Base-by-base conservation (phyloP, 139 green algal species). In the Volvox africanus region DNA sequence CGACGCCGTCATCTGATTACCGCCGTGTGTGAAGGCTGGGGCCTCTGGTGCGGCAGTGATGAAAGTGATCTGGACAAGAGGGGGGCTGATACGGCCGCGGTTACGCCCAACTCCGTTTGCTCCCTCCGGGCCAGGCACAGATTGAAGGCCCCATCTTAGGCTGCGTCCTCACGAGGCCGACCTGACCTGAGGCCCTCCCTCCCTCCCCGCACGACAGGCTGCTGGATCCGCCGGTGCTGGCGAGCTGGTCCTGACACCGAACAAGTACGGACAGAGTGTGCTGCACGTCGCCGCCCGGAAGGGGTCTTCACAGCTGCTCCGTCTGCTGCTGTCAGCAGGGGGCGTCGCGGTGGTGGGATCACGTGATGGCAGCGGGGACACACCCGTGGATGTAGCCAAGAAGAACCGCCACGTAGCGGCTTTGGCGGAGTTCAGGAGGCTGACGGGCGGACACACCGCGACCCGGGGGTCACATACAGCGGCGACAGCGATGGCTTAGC, bases 271-370 rank as follows among this genome's bases (percentile, higher is more conserved):
- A 13, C 96, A 98, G 88, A 96, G 92, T 3, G 93, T 92, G 62
- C 37, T 97, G 50, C 97, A 99, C 91, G 93, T 99, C 21, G 97
- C 97, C 0, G 97, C 97, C 2, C 94, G 97, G 28, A 96, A 96
- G 75, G 96, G 95, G 67, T 96, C 90, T 11, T 12, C 83, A 20
- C 73, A 92, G 61, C 86, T 96, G 89, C 78, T 98, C 86, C 89
- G 87, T 28, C 77, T 94, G 65, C 92, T 98, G 83, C 82, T 98
- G 35, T 37, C 73, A 13, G 89, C 84, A 13, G 92, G 82, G 6
- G 94, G 92, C 44, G 33, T 18, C 17, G 92, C 62, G 14, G 73
- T 65, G 50, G 50, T 92, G 77, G 37, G 22, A 17, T 55, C 61
- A 37, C 84, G 61, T 19, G 93, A 95, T 65, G 68, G 62, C 24